phyloP scores from a whole-genome alignment of 1,284 basidiomycete species.

The Puccinia horiana region DNA sequence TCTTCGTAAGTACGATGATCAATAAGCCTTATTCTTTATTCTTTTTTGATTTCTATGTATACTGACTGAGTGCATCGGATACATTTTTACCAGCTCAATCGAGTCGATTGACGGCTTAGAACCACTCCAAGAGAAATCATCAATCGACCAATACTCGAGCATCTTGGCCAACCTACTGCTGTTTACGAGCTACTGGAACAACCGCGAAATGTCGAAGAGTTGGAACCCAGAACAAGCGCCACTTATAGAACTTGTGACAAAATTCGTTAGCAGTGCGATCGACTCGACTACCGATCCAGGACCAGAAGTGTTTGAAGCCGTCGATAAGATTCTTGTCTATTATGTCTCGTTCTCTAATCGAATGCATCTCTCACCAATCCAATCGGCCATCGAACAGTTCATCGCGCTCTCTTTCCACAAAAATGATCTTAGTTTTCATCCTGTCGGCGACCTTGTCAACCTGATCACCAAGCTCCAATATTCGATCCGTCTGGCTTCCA shows the following conservation, averaged over 20 bases:
- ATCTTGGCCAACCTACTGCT: not conserved
- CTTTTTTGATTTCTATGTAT: too few relatives aligned
- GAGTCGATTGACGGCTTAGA: not conserved
- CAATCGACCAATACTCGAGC: not conserved
- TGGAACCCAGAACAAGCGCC: not conserved
- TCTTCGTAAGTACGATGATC: too few relatives aligned
- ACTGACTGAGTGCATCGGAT: not conserved
- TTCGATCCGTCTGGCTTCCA: not conserved
- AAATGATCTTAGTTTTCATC: not conserved
- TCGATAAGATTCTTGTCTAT: not conserved
- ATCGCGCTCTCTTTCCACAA: not conserved
- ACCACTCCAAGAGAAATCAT: not conserved
- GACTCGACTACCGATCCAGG: not conserved
- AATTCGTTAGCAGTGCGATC: not conserved
- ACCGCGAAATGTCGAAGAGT: not conserved
- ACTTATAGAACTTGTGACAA: not conserved
- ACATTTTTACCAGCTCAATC: not conserved
- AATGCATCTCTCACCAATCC: not conserved
- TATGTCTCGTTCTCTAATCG: not conserved
- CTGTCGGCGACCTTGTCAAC: not conserved
- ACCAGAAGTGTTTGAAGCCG: not conserved
- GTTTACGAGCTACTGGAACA: not conserved
- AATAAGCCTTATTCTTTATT: too few relatives aligned
- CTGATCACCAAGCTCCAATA: not conserved
- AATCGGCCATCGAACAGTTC: not conserved